Evolutionary conservation across 2,329 filamentous ascomycete species (phyloP), one percentile per base, ranked within the genome.

Genomic region (Trichoderma afroharzianum): DNA sequence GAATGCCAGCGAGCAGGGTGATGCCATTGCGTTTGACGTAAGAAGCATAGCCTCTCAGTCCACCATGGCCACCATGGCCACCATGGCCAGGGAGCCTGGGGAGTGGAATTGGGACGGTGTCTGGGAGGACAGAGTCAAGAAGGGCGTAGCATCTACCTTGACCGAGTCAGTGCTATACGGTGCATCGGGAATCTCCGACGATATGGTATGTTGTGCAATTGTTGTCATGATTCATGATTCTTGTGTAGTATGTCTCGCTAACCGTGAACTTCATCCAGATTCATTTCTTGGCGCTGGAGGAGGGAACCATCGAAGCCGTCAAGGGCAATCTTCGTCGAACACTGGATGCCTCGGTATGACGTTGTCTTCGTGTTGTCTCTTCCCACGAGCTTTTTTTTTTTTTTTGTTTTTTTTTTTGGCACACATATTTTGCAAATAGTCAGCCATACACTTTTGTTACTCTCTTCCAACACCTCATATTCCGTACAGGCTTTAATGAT

Each of bases 21-120:
- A 72, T 36, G 61, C 47, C 47, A 14, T 43, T 30, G 55, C 68
- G 8, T 62, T 21, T 15, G 43, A 57, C n/a, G 28, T 53, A 5
- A 70, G 74, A 15, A 62, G 57, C 14, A 58, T 55, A 30, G 50
- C 53, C 21, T 43, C 26, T 24, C 32, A 21, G 21, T 62, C 71
- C 7, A 26, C 74, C 1, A 76, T 73, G 30, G 33, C 50, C 7
- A 26, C 74, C 1, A 76, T 73, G 30, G 33, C 50, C 55, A 58
- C 74, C 1, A 76, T 73, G 30, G 33, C 50, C 53, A 58, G 66
- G 43, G 71, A 71, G 33, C 94, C 94, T 0, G 93, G 92, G 7
- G 92, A 97, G 76, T 98, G 95, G 95, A 97, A 97, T 78, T 98
- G 95, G 95, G 94, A 97, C 77, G 95, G 95, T 0, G 95, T 98